These are phyloP conservation scores for Penicillium olsonii DNA, from an alignment of 2,329 filamentous ascomycete species.

Conservation along the genomic window DNA sequence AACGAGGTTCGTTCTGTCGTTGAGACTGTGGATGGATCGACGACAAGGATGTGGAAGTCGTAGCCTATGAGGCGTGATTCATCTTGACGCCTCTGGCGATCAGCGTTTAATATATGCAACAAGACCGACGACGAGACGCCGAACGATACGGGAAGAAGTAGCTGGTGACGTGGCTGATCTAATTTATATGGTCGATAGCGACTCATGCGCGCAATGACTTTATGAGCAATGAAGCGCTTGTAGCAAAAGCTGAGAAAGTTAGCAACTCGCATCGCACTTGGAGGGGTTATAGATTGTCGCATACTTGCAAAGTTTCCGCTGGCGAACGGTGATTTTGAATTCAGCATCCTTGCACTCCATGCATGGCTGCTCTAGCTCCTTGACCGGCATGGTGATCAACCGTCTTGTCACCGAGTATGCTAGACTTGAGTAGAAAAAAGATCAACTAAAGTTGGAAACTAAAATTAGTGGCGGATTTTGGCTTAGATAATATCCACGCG, in stretches of 20 bases:
- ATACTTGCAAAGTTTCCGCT: slow-evolving; percentile 62
- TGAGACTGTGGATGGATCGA: slow-evolving; percentile 43
- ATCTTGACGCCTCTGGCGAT: slow-evolving; percentile 57
- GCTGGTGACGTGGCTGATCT: slow-evolving; percentile 44
- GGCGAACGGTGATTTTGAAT: slow-evolving; percentile 57
- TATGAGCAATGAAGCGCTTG: slow-evolving; percentile 72
- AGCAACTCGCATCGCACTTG: slow-evolving; percentile 9
- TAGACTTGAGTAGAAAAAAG: slow-evolving; percentile 16
- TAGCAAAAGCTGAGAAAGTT: slow-evolving; percentile 67
- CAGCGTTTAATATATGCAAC: slow-evolving; percentile 70
- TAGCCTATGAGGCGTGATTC: slow-evolving; percentile 62
- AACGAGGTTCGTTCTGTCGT: slow-evolving; percentile 18
- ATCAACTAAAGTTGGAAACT: slow-evolving; percentile 18
- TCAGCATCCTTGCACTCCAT: slow-evolving; percentile 57
- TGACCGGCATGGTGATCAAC: slow-evolving; percentile 33
- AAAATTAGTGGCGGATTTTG: slow-evolving; percentile 18
- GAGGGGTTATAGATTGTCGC: slow-evolving; percentile 22
- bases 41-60: slow-evolving; percentile 54
- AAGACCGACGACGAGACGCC: slow-evolving; percentile 79
- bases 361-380: slow-evolving; percentile 46
- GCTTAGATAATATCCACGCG: slow-evolving; percentile 32
- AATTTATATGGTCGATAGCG: slow-evolving; percentile 48
- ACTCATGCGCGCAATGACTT: slow-evolving; percentile 77
- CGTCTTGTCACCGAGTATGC: background rate
- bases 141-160: slow-evolving; percentile 79